Conservation (phyloP, 371 early-diverging fungal species). For the Saksenaea oblongispora region DNA sequence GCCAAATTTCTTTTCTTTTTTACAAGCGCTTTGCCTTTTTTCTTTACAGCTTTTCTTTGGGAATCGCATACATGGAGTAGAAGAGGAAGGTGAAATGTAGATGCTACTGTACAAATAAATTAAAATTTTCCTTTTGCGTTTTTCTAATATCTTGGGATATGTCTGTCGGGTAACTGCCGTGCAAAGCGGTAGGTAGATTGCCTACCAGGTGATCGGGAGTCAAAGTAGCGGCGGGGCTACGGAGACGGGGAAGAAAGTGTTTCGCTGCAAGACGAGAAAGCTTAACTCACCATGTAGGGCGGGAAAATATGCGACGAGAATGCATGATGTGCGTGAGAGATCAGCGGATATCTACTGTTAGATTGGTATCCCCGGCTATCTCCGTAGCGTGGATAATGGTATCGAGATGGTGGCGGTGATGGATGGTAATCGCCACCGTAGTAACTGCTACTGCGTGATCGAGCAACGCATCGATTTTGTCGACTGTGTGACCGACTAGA, state of each 20-base stretch:
- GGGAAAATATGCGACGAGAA: constrained; percentile 11
- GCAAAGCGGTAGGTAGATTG: constrained; percentile 19
- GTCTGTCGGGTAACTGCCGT: constrained; percentile 24
- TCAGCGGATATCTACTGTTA: constrained; percentile 4
- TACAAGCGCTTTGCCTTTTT: constrained; percentile 2
- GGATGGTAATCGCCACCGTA: constrained; percentile 10
- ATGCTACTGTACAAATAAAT: constrained; percentile 6
- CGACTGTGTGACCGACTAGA: constrained; percentile 13
- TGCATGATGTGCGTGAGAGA: constrained; percentile 9
- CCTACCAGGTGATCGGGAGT: constrained; percentile 22
- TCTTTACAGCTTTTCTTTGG: neutral
- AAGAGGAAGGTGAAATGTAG: neutral
- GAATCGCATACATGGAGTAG: neutral
- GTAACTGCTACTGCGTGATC: constrained; percentile 28
- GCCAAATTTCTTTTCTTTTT: neutral
- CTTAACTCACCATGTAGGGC: constrained; percentile 3
- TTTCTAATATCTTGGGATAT: constrained; percentile 27
- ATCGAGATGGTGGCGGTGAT: constrained; percentile 8
- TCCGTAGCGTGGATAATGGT: constrained; percentile 22
- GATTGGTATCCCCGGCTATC: constrained; percentile 7
- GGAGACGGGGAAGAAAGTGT: neutral
- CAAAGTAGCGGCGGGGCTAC: constrained; percentile 29
- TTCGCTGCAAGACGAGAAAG: constrained; percentile 8
- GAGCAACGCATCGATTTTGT: constrained; percentile 16
- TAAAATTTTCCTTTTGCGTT: constrained; percentile 4